phyloP scores from a whole-genome alignment of 345 rosid species.

The Cardiospermum halicacabum region DNA sequence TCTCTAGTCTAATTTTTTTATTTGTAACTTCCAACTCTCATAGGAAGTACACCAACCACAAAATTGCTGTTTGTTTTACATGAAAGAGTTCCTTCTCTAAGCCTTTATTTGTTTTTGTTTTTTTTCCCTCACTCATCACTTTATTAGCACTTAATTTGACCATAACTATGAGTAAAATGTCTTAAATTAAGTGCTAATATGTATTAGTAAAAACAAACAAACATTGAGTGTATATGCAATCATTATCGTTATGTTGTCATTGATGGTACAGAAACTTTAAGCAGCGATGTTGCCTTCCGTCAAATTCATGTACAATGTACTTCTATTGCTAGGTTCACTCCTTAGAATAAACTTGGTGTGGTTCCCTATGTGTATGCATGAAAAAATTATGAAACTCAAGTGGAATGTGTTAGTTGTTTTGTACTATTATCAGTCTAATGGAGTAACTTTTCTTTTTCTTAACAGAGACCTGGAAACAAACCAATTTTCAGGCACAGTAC shows the following conservation, averaged over 20 bases:
- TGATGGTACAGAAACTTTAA: neutral
- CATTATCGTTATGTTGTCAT: neutral
- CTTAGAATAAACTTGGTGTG: neutral
- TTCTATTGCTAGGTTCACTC: neutral
- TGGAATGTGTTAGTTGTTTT: neutral
- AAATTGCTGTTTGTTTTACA: neutral
- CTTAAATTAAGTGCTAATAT: too few species aligned
- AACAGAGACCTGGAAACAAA: slow-evolving; percentile 40
- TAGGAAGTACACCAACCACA: neutral
- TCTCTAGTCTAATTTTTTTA: neutral
- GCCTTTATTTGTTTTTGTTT: too few species aligned
- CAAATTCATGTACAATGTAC: neutral
- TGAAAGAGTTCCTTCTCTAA: neutral
- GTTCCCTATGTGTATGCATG: neutral
- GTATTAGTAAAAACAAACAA: too few species aligned
- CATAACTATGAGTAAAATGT: too few species aligned
- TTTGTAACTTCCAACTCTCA: neutral
- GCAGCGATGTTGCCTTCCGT: neutral
- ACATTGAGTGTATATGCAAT: neutral
- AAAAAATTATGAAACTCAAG: neutral
- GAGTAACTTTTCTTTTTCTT: neutral
- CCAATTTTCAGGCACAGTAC: slow-evolving; percentile 45
- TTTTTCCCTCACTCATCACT: too few species aligned
- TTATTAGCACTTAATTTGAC: too few species aligned
- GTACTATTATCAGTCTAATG: neutral